Evolutionary conservation across 2,329 filamentous ascomycete genomes (phyloP).

Genomic region (Phoma sp.): DNA sequence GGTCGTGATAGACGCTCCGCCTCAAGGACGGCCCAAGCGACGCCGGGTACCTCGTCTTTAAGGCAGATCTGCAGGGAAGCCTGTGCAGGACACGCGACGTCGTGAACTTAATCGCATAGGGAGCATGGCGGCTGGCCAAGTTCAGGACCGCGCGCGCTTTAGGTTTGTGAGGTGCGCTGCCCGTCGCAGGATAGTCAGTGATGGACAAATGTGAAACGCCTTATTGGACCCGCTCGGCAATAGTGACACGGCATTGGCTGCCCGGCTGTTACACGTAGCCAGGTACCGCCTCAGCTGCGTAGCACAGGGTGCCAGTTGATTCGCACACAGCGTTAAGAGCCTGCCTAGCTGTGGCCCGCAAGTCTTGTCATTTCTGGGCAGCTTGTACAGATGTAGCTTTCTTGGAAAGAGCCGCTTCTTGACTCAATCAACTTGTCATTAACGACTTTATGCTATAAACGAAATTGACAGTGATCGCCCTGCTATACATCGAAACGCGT

Average conservation of each 20-base stretch:
- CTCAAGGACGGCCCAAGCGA: conserved; percentile 1
- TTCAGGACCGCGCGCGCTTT: conserved; percentile 18
- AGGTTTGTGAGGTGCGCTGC: conserved; percentile 18
- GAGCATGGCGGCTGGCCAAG: conserved; percentile 22
- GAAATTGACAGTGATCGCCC: conserved; percentile 1
- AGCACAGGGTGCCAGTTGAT: conserved; percentile 15
- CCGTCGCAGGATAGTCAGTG: conserved; percentile 23
- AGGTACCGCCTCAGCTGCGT: conserved; percentile 32
- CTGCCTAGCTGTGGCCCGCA: conserved; percentile 5
- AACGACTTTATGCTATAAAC: neutral
- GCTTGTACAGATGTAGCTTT: conserved; percentile 3
- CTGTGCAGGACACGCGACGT: conserved; percentile 8
- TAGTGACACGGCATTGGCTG: conserved; percentile 23
- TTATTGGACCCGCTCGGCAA: conserved; percentile 8
- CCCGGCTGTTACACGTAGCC: conserved; percentile 4
- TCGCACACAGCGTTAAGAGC: conserved; percentile 16
- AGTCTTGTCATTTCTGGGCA: conserved; percentile 9
- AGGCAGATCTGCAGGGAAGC: conserved; percentile 30
- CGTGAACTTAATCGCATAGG: conserved; percentile 6
- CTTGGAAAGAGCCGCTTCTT: neutral
- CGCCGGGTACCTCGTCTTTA: conserved; percentile 25
- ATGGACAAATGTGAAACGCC: conserved; percentile 30
- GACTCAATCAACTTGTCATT: neutral
- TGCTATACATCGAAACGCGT: conserved; percentile 11
- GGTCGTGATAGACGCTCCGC: conserved; percentile 14